Conservation (phyloP, 768 basidiomycete species). For the Termitomyces heimii region DNA sequence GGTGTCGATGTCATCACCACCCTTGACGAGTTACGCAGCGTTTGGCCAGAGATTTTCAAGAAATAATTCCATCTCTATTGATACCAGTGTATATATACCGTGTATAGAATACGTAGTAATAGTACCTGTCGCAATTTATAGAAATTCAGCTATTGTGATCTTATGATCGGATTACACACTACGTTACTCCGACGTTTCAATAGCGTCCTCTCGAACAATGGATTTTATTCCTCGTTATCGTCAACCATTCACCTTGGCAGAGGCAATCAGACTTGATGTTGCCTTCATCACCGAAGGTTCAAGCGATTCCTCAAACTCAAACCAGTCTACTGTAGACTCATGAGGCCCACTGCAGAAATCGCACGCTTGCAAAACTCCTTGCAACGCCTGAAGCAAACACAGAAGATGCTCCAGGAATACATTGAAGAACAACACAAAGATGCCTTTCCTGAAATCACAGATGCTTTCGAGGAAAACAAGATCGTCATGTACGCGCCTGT, state of each 20-base stretch:
- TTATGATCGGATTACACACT: not conserved
- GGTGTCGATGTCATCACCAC: constrained; percentile 47
- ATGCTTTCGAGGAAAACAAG: constrained; percentile 68
- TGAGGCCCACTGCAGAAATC: constrained; percentile 50
- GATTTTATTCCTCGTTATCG: constrained; percentile 60
- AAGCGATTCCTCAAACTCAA: constrained; percentile 1
- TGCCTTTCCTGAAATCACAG: constrained; percentile 50
- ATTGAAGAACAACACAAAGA: constrained; percentile 28
- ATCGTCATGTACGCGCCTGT: constrained; percentile 52
- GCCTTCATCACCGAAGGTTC: constrained; percentile 67
- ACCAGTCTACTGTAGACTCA: not conserved
- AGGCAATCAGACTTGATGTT: constrained; percentile 62
- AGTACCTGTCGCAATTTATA: not conserved
- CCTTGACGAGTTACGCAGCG: constrained; percentile 58
- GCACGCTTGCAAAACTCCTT: constrained; percentile 70
- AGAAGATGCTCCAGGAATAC: constrained; percentile 46
- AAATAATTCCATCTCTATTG: constrained; percentile 1
- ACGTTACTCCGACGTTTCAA: not conserved
- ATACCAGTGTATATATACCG: constrained; percentile 8
- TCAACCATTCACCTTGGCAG: constrained; percentile 69
- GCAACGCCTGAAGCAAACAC: constrained; percentile 54
- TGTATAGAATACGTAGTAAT: not conserved
- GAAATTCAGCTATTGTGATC: no score
- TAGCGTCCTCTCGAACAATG: constrained; percentile 29
- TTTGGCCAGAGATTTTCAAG: constrained; percentile 77